phyloP scores from a whole-genome alignment of 192 early-diverging fungal species.

The Gamsiella multidivaricata region DNA sequence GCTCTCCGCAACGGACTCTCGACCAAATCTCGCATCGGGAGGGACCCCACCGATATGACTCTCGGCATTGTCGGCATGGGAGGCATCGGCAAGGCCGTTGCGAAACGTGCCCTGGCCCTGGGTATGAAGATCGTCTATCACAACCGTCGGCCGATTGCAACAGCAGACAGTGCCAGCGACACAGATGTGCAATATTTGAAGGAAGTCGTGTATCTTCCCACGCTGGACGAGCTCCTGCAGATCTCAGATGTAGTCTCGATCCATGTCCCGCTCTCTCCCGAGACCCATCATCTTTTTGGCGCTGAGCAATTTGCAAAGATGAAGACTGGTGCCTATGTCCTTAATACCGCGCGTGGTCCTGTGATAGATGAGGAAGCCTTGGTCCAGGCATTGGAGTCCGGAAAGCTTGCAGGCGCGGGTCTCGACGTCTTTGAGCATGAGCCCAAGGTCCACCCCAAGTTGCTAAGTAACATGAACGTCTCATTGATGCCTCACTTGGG shows the following conservation, averaged over 20 bases:
- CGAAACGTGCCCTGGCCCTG: slow-evolving; percentile 54
- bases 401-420: slow-evolving; percentile 57
- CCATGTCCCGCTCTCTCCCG: slow-evolving; percentile 52
- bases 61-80: slow-evolving; percentile 71
- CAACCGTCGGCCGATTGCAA: slow-evolving; percentile 26
- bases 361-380: slow-evolving; percentile 57
- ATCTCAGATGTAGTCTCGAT: slow-evolving; percentile 35
- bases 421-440: slow-evolving; percentile 64
- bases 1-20: slow-evolving; percentile 25
- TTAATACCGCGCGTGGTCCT: slow-evolving; percentile 59
- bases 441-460: slow-evolving; percentile 47
- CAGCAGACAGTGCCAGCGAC: not conserved
- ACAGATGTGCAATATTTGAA: slow-evolving; percentile 40
- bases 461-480: slow-evolving; percentile 50
- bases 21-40: slow-evolving; percentile 30
- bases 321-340: slow-evolving; percentile 49
- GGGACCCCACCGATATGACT: slow-evolving; percentile 56
- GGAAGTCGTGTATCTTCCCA: slow-evolving; percentile 35
- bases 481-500: slow-evolving; percentile 47
- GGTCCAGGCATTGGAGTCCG: slow-evolving; percentile 44
- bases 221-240: slow-evolving; percentile 31
- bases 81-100: slow-evolving; percentile 65
- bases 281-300: slow-evolving; percentile 54
- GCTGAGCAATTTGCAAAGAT: slow-evolving; percentile 37
- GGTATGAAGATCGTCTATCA: slow-evolving; percentile 59